Evolutionary conservation across 306 rosid genomes (phyloP).

Genomic region (Vicia villosa): DNA sequence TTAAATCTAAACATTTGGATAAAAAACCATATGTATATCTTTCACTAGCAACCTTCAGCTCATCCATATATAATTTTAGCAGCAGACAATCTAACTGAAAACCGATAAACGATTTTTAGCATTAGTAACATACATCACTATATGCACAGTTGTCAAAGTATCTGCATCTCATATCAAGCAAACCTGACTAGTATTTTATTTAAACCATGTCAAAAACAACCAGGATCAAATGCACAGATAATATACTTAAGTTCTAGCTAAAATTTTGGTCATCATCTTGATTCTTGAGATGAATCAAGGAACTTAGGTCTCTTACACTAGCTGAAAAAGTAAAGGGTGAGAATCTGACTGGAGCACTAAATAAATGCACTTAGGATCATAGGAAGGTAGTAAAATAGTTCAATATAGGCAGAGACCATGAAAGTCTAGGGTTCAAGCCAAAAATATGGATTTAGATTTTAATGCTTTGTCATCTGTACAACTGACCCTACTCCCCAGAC

Average conservation of each 20-base stretch:
- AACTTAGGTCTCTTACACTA: conserved; percentile 3
- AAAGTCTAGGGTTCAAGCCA: neutral
- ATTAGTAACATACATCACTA: conserved; percentile 5
- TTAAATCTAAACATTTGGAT: conserved; percentile 11
- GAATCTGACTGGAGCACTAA: conserved; percentile 11
- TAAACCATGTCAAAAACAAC: conserved; percentile 7
- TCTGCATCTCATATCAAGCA: conserved; percentile 3
- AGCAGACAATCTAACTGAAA: conserved; percentile 23
- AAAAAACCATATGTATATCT: neutral
- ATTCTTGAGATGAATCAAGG: conserved; percentile 22
- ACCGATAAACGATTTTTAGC: neutral
- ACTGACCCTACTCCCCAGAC: neutral
- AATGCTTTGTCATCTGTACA: neutral
- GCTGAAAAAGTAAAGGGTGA: neutral
- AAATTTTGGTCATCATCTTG: conserved; percentile 2
- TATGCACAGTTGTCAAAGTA: neutral
- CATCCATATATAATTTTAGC: conserved; percentile 16
- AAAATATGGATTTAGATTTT: neutral
- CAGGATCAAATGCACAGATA: conserved; percentile 19
- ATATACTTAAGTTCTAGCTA: neutral
- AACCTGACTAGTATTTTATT: conserved; percentile 14
- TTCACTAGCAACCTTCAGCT: conserved; percentile 12
- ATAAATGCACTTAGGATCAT: neutral
- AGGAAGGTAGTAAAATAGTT: neutral
- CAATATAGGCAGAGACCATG: neutral